phyloP scores from a whole-genome alignment of 2,329 filamentous ascomycete genomes.

The Nemania bipapillata region DNA sequence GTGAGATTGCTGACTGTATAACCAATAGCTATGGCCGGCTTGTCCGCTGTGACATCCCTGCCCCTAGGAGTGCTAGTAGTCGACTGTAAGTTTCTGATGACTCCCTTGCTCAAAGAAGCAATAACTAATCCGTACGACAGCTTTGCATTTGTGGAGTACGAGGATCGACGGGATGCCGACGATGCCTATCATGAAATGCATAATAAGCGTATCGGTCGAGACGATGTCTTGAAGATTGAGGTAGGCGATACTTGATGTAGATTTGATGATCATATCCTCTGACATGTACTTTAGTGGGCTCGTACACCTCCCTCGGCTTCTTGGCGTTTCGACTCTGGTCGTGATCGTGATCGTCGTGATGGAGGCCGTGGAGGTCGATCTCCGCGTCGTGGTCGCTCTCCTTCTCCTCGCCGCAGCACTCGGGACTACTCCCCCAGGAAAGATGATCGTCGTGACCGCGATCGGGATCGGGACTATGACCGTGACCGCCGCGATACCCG shows the following conservation, averaged over 20 bases:
- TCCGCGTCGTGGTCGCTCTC: constrained; percentile 76
- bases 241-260: constrained; percentile 61
- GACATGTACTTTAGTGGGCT: constrained; percentile 77
- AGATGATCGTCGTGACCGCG: constrained; percentile 82
- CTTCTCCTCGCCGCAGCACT: constrained; percentile 78
- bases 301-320: constrained; percentile 97
- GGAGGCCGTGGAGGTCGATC: constrained; percentile 67
- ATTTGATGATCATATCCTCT: constrained; percentile 33
- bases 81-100: constrained; percentile 84
- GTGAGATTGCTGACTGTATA: constrained; percentile 58
- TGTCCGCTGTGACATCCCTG: constrained; percentile 97
- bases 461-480: constrained; percentile 68
- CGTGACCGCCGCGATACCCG: constrained; percentile 65
- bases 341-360: constrained; percentile 73
- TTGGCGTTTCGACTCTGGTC: constrained; percentile 96
- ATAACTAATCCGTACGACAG: constrained; percentile 55
- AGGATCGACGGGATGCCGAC: constrained; percentile 96
- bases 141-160: constrained; percentile 99
- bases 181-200: constrained; percentile 99
- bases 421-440: constrained; percentile 88
- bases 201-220: constrained; percentile 96
- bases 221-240: constrained; percentile 97
- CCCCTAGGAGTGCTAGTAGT: constrained; percentile 90
- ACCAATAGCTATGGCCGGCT: constrained; percentile 88
- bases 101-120: constrained; percentile 30